Evolutionary conservation across 1,284 basidiomycete species (phyloP), one percentile per base, ranked within the genome.

Genomic region (Marasmius oreades): DNA sequence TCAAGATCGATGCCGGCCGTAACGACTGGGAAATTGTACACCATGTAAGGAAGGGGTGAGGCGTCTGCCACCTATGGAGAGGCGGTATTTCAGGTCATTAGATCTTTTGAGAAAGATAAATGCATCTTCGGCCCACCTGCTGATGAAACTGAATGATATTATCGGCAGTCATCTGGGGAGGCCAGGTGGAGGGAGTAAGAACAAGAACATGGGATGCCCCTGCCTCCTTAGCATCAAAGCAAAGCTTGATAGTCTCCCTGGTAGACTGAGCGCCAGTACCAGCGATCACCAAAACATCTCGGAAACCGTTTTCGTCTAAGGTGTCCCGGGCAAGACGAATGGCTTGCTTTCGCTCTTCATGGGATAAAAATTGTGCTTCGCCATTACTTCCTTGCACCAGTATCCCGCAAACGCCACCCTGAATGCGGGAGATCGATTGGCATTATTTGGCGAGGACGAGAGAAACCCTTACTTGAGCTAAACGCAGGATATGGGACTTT

Each of bases 21-120:
- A 11, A 88, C 86, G 24, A 74, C 71, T 46, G 94, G 91, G 75
- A 93, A 95, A 74, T 95, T 95, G 79, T 96, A 96, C 52, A 95
- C 80, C 86, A 96, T 88, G 44, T 88, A 85, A 0, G 93, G 93
- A 48, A 96, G 80, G 0, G 91, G 90, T 1, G 88, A 92, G 1
- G 78, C 80, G 65, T 92, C 89, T 24, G 93, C 90, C 14, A 95
- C 90, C 80, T 92, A 66, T 18, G 57, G n/a, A 61, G 39, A 43
- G 28, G 14, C 22, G 5, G 26, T 33, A 18, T 31, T 12, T 16
- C 12, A 8, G 12, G 18, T 31, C n/a, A 14, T 20, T n/a, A 14
- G 6, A n/a, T 12, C 7, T 16, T n/a, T 50, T 16, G 39, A 31
- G n/a, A n/a, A n/a, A n/a, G n/a, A n/a, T n/a, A n/a, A n/a, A n/a